phyloP scores from a whole-genome alignment of 1,139 yeast species.

The Yamadazyma taylorii region DNA sequence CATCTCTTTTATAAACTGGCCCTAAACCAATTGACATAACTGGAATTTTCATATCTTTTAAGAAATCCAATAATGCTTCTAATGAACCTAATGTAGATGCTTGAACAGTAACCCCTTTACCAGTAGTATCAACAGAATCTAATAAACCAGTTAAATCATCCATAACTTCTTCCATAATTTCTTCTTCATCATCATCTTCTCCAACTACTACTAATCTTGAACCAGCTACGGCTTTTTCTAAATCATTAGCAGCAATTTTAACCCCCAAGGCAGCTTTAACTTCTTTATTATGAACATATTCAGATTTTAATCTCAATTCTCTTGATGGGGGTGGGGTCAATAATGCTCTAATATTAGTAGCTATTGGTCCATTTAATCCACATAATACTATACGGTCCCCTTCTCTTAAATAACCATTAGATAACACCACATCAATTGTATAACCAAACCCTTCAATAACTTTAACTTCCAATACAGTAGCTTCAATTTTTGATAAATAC shows the following conservation, averaged over 20 bases:
- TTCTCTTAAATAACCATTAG: constrained; percentile 91
- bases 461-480: constrained; percentile 96
- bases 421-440: constrained; percentile 94
- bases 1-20: constrained; percentile 96
- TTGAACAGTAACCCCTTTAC: constrained; percentile 97
- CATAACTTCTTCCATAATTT: constrained; percentile 97
- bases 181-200: constrained; percentile 97
- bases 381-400: constrained; percentile 95
- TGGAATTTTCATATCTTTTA: constrained; percentile 97
- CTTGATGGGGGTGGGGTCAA: constrained; percentile 97
- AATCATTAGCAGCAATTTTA: constrained; percentile 94
- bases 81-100: constrained; percentile 97
- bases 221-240: constrained; percentile 99
- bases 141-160: constrained; percentile 93
- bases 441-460: constrained; percentile 99
- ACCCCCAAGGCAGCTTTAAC: constrained; percentile 99
- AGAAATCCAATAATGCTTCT: constrained; percentile 94
- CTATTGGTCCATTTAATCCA: constrained; percentile 98
- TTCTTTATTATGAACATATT: constrained; percentile 92
- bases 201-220: constrained; percentile 94
- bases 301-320: constrained; percentile 93
- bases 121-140: constrained; percentile 92
- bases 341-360: constrained; percentile 93
- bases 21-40: constrained; percentile 98
- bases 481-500: constrained; percentile 92